Percentiles rank a stretch among this genome's conserved stretches.
Evolutionary conservation across 768 basidiomycete genomes (phyloP).

Genomic region (Flagelloscypha sp.): DNA sequence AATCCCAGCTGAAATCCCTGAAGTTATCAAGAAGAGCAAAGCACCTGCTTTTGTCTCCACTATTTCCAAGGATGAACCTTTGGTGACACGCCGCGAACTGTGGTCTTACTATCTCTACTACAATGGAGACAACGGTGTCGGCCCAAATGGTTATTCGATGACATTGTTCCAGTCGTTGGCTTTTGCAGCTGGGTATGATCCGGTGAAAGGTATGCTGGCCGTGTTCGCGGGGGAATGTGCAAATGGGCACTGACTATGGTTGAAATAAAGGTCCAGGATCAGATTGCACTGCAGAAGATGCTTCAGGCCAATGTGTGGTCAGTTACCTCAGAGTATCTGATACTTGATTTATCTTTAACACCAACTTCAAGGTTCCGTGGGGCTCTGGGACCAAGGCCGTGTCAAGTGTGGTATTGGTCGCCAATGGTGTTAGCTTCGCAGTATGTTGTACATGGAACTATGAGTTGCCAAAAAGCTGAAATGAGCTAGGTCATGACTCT

Average conservation of each 20-base stretch:
- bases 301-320: conserved; percentile 70
- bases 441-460: conserved; percentile 27
- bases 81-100: conserved; percentile 64
- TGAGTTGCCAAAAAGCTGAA: background rate
- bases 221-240: no score
- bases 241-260: no score
- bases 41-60: conserved; percentile 28
- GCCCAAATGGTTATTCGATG: conserved; percentile 59
- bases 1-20: no score
- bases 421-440: conserved; percentile 71
- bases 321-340: no score
- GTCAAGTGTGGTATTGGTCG: conserved; percentile 66
- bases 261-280: conserved; percentile 74
- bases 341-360: no score
- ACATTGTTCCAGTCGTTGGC: conserved; percentile 71
- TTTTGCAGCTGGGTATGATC: conserved; percentile 67
- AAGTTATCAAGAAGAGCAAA: conserved; percentile 4
- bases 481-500: conserved; percentile 59
- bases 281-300: conserved; percentile 44
- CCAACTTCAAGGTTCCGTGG: no score
- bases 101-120: conserved; percentile 82
- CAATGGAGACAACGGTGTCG: conserved; percentile 75
- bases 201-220: no score
- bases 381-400: conserved; percentile 63
- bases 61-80: conserved; percentile 46